phyloP scores from a whole-genome alignment of 441 rosid genomes.

The Brassica hybrid region DNA sequence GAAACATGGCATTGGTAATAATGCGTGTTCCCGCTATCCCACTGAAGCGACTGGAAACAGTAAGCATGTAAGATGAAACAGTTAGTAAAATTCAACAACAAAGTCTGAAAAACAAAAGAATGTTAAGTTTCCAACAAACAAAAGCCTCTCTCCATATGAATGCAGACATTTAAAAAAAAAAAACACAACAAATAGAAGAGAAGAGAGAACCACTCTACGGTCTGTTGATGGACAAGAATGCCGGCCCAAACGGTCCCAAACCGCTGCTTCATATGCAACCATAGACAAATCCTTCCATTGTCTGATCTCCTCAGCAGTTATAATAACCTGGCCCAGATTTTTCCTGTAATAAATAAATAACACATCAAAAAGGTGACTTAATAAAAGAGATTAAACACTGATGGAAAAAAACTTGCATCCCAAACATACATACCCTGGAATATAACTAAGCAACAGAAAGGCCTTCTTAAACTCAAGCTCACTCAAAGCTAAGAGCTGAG shows the following conservation, averaged over 20 bases:
- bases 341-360: not conserved
- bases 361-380: not conserved
- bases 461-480: not conserved
- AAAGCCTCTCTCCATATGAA: not conserved
- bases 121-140: not conserved
- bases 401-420: not conserved
- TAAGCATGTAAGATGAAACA: not conserved
- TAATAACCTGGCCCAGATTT: not conserved
- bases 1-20: not conserved
- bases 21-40: not conserved
- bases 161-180: not conserved
- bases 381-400: not conserved
- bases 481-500: not conserved
- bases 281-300: not conserved
- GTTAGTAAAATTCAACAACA: not conserved
- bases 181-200: not conserved
- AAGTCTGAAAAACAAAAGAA: not conserved
- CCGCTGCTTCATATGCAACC: conserved; percentile 1
- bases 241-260: conserved; percentile 2
- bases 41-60: not conserved
- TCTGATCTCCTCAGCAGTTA: not conserved
- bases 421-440: no score
- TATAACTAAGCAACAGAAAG: no score
- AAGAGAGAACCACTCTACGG: not conserved
- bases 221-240: not conserved